phyloP scores from a whole-genome alignment of 2,329 filamentous ascomycete genomes.

The Tolypocladium inflatum region DNA sequence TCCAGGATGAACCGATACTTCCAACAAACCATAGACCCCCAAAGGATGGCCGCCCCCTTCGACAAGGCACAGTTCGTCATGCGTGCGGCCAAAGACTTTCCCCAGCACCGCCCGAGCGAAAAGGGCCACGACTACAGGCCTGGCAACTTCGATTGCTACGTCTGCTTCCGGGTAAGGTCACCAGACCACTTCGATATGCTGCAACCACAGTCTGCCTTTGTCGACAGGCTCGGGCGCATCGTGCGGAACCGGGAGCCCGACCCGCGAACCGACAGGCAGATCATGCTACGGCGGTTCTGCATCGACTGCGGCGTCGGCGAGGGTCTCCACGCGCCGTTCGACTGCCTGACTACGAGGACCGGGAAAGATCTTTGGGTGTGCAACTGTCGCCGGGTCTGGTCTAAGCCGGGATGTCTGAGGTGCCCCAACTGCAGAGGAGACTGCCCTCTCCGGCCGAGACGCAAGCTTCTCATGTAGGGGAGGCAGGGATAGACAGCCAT shows the following conservation, averaged over 20 bases:
- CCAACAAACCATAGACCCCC: constrained; percentile 21
- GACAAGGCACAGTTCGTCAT: constrained; percentile 32
- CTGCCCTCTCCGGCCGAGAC: constrained; percentile 25
- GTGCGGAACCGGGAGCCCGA: constrained; percentile 18
- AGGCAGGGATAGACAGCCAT: background rate
- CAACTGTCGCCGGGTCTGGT: constrained; percentile 25
- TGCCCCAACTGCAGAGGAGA: constrained; percentile 24
- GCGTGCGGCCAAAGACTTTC: constrained; percentile 29
- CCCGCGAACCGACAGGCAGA: constrained; percentile 14
- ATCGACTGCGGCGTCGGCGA: constrained; percentile 29
- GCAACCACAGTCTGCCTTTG: constrained; percentile 21
- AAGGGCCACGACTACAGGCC: constrained; percentile 26
- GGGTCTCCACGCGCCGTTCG: constrained; percentile 26
- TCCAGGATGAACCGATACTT: constrained; percentile 26
- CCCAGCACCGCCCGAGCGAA: constrained; percentile 27
- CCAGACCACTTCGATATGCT: constrained; percentile 28
- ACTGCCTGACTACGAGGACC: constrained; percentile 26
- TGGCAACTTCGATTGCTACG: constrained; percentile 32
- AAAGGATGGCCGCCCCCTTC: constrained; percentile 19
- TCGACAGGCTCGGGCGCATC: constrained; percentile 20
- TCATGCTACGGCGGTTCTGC: constrained; percentile 29
- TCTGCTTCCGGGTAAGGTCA: constrained; percentile 29
- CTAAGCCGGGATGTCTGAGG: constrained; percentile 22
- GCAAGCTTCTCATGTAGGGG: constrained; percentile 14
- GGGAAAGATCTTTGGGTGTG: constrained; percentile 31